Percentiles rank a stretch among this genome's conserved stretches.
Evolutionary conservation across 768 basidiomycete species (phyloP).

Genomic region (Galerina sulciceps): DNA sequence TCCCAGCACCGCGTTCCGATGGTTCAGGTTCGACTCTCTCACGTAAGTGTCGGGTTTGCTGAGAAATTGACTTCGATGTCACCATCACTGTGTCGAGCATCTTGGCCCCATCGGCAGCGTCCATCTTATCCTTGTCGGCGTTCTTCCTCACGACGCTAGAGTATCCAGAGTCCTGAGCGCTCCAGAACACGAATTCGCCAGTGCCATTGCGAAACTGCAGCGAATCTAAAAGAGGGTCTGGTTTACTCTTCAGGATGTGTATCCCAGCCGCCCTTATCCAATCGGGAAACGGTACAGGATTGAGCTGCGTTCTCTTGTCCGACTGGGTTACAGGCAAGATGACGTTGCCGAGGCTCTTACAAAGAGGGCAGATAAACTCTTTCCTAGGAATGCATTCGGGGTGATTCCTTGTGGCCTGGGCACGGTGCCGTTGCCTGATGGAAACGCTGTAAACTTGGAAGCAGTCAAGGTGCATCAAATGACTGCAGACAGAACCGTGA

Average conservation of each 20-base stretch:
- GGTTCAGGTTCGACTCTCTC: conserved; percentile 74
- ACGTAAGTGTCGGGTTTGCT: conserved; percentile 83
- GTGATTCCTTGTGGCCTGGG: conserved; percentile 90
- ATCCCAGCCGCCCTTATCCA: conserved; percentile 92
- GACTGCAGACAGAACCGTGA: conserved; percentile 87
- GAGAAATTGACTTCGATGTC: conserved; percentile 77
- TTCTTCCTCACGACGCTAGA: conserved; percentile 53
- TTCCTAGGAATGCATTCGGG: conserved; percentile 93
- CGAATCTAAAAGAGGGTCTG: conserved; percentile 71
- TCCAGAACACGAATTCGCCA: conserved; percentile 90
- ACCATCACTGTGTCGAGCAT: conserved; percentile 90
- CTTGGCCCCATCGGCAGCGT: conserved; percentile 64
- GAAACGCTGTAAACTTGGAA: conserved; percentile 90
- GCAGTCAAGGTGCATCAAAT: conserved; percentile 97
- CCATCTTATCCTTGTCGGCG: conserved; percentile 54
- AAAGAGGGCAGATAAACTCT: conserved; percentile 96
- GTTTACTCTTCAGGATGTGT: conserved; percentile 83
- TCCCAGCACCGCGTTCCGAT: conserved; percentile 78
- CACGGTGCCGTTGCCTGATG: conserved; percentile 83
- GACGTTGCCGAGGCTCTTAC: conserved; percentile 95
- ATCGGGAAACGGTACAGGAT: conserved; percentile 72
- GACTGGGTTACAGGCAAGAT: conserved; percentile 80
- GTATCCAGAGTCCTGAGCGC: conserved; percentile 79
- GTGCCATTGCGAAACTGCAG: conserved; percentile 81
- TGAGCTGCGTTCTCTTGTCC: conserved; percentile 48